Conservation (phyloP, 495 filamentous ascomycete genomes). For the Aspergillus ellipticus region DNA sequence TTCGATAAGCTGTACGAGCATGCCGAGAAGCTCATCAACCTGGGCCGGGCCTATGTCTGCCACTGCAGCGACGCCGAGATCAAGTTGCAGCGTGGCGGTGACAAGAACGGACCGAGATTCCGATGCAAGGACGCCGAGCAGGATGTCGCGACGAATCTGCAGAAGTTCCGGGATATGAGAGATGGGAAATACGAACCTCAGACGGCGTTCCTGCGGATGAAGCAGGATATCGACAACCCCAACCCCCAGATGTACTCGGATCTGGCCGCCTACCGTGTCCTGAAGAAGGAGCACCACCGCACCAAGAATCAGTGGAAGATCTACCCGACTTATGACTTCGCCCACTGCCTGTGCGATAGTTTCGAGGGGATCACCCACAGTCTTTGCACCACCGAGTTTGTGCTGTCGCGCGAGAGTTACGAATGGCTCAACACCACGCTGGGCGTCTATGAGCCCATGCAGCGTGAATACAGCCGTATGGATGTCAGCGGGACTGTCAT, state of each 20-base stretch:
- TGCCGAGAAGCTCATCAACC: constrained; percentile 77
- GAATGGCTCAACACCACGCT: constrained; percentile 81
- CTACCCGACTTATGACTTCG: constrained; percentile 90
- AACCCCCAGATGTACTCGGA: constrained; percentile 65
- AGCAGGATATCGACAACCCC: constrained; percentile 54
- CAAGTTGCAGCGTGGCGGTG: constrained; percentile 79
- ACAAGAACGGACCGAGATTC: constrained; percentile 63
- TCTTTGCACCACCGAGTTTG: constrained; percentile 85
- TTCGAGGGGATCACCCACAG: constrained; percentile 87
- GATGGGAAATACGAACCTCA: constrained; percentile 87
- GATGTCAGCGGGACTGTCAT: constrained; percentile 79
- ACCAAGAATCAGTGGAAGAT: constrained; percentile 76
- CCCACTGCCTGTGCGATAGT: constrained; percentile 77
- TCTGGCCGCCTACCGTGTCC: constrained; percentile 77
- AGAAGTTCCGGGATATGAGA: constrained; percentile 83
- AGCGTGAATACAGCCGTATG: constrained; percentile 74
- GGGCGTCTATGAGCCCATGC: constrained; percentile 79
- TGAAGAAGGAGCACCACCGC: constrained; percentile 62
- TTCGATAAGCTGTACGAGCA: constrained; percentile 85
- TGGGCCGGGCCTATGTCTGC: constrained; percentile 75
- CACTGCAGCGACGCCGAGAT: constrained; percentile 69
- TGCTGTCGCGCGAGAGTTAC: constrained; percentile 71
- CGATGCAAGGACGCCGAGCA: constrained; percentile 76
- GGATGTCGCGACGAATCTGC: constrained; percentile 68
- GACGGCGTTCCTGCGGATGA: constrained; percentile 89